Evolutionary conservation across 1,284 basidiomycete species (phyloP), one percentile per base, ranked within the genome.

Genomic region (Boletellus sp.): DNA sequence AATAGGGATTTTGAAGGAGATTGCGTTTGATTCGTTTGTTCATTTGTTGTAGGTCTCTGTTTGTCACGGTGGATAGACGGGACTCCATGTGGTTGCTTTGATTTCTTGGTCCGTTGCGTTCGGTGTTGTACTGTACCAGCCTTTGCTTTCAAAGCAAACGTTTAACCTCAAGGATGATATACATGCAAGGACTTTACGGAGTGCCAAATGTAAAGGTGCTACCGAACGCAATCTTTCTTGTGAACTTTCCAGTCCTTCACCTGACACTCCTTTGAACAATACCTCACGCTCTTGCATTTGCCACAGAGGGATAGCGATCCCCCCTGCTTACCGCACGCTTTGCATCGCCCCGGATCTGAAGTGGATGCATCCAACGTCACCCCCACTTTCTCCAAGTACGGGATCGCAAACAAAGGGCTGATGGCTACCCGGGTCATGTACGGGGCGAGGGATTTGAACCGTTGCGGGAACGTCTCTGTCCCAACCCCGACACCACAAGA

Each of bases 381-480:
- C 6, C 60, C 66, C 10, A 74, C 63, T 15, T 58, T 55, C 52
- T 80, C 77, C 52, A 79, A 44, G 55, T 73, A 77, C 15, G 74
- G 70, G 22, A 76, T 68, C 0, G 74, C 67, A 50, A 80, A 82
- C 2, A 81, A 60, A 0, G 76, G 79, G 8, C 74, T 68, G 33
- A 81, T 66, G 4, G 77, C 81, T 12, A 71, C 62, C 16, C 80
- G 67, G 4, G 79, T 81, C 26, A 71, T 72, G 43, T 71, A 66
- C 5, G 72, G 69, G 3, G 70, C 70, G 10, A 78, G 58, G 0
- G 47, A 24, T 42, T 62, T 61, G 16, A 64, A 60, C 16, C 22
- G 44, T 5, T 59, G 56, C 1, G 57, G 58, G 37, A 78, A 61
- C 4, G 50, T 52, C 2, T 67, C 71, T 19, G 55, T 48, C 47